phyloP scores from a whole-genome alignment of 139 green algal genomes.

The Closterium sp. region DNA sequence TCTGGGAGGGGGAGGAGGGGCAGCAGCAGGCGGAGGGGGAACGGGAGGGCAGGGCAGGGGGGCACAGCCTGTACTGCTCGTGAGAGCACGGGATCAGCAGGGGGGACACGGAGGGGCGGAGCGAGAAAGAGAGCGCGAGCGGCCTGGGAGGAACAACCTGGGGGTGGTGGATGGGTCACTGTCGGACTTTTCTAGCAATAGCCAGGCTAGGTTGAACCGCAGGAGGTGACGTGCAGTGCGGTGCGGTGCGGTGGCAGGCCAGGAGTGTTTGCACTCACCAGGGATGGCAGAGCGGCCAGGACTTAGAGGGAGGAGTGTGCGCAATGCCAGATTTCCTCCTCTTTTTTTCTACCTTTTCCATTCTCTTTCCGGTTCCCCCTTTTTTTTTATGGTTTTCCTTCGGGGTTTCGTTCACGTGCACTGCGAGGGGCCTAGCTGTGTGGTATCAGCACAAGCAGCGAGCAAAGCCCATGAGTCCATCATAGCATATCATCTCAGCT shows the following conservation, averaged over 20 bases:
- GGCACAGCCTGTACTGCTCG: background rate
- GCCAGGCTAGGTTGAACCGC: background rate
- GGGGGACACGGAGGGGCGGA: background rate
- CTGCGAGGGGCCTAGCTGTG: no score
- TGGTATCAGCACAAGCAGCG: no score
- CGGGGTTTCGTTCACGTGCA: no score
- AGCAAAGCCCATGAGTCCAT: no score
- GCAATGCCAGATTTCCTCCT: no score
- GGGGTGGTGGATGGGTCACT: background rate
- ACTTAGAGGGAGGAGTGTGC: no score
- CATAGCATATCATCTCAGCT: no score
- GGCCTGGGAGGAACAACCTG: background rate
- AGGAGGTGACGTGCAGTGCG: background rate
- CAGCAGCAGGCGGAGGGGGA: background rate
- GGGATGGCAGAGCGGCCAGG: background rate
- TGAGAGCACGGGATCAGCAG: background rate
- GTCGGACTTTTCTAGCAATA: background rate
- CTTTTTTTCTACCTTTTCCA: no score
- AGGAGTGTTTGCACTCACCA: background rate
- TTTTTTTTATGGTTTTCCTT: no score
- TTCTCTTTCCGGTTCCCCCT: no score
- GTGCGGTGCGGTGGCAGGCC: no score
- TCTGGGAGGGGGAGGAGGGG: background rate
- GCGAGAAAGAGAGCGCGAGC: background rate
- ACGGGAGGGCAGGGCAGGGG: background rate